Base-by-base conservation (phyloP, 306 rosid species). In the Spatholobus suberectus region DNA sequence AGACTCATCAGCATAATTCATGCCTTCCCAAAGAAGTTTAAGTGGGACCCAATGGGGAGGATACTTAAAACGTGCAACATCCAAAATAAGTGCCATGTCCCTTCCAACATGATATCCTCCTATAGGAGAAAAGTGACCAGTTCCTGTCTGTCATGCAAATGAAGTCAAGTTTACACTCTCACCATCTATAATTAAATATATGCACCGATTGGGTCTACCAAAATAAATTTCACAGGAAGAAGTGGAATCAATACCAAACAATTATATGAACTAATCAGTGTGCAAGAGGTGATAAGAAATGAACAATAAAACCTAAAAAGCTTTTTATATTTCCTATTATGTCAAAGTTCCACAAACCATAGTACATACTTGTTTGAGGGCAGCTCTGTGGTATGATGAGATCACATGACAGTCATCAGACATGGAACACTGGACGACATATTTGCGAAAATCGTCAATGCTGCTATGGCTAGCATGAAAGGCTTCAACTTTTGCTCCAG, bases 21-120 rank as follows among this genome's bases (percentile, higher is more conserved):
- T 93, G 88, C 94, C 99, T 15, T 96, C 96, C 99, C 99, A 96
- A 15, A 93, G 93, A 89, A 87, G 78, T 44, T 76, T 63, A 69
- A 96, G 92, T 6, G 98, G 96, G 23, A 96, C 93, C 98, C 99
- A 96, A n/a, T 96, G 98, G 15, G 99, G 97, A 85, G 99, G 99
- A 86, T 96, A 96, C 77, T 96, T 96, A 78, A 96, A 95, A 17
- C 99, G 97, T 58, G 99, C 99, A 75, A 95, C 99, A 63, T 92
- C 99, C 88, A 95, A 83, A 83, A 95, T 89, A 78, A 95, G 95
- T 0, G 90, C 91, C 99, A 95, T 95, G 85, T 95, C 98, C 82
- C 75, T 90, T 71, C 84, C 94, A 84, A 81, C 90, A 74, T 95
- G 98, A 84, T 90, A 95, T 70, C 98, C 99, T 67, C 98, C 99